These are phyloP conservation scores for Candida ipomoeae DNA, from an alignment of 805 yeast genomes.

Conservation along the genomic window DNA sequence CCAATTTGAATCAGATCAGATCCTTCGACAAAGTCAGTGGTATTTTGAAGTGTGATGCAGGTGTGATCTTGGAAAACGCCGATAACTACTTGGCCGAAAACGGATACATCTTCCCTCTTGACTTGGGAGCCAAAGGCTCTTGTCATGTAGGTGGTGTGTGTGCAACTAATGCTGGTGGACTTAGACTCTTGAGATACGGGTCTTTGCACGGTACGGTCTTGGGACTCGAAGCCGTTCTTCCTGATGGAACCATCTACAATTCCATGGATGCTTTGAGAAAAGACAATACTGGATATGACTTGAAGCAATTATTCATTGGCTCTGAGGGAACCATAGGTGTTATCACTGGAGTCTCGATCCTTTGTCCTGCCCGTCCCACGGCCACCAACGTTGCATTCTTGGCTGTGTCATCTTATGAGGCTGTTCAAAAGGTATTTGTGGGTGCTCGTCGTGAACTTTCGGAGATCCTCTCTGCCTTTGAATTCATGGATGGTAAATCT, in stretches of 20 bases:
- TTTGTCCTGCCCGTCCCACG: conserved; percentile 86
- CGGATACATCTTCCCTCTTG: conserved; percentile 91
- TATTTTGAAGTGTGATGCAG: conserved; percentile 84
- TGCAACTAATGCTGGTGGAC: conserved; percentile 96
- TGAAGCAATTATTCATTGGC: conserved; percentile 90
- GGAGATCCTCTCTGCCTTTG: conserved; percentile 89
- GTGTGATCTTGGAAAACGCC: conserved; percentile 81
- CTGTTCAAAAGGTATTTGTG: conserved; percentile 78
- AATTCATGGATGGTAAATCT: conserved; percentile 79
- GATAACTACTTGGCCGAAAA: conserved; percentile 71
- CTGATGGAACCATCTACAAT: conserved; percentile 78
- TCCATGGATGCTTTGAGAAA: conserved; percentile 84
- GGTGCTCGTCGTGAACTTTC: conserved; percentile 74
- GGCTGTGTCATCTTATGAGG: conserved; percentile 75
- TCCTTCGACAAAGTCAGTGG: conserved; percentile 81
- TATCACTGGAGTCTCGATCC: conserved; percentile 82
- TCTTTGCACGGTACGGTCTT: conserved; percentile 88
- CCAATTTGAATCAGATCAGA: conserved; percentile 71
- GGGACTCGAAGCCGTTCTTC: conserved; percentile 89
- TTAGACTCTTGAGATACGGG: conserved; percentile 82
- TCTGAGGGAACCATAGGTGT: conserved; percentile 91
- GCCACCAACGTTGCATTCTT: conserved; percentile 84
- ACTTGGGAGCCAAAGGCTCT: conserved; percentile 94
- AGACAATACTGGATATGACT: conserved; percentile 93
- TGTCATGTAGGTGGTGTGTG: conserved; percentile 94